These are phyloP conservation scores for Apophysomyces trapeziformis DNA, from an alignment of 371 early-diverging fungal genomes.

Conservation along the genomic window DNA sequence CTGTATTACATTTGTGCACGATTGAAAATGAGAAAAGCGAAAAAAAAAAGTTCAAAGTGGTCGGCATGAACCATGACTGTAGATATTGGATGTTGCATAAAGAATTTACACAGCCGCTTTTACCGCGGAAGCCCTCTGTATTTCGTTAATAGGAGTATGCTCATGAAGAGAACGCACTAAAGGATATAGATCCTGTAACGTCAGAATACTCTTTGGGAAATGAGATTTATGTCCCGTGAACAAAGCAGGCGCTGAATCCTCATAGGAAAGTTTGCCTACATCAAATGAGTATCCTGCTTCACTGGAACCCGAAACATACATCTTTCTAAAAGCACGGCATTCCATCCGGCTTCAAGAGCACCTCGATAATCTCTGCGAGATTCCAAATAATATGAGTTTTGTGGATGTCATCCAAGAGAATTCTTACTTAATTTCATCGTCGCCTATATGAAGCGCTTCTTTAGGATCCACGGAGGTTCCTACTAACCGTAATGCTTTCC, in stretches of 20 bases:
- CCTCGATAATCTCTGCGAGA: constrained; percentile 21
- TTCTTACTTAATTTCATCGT: constrained; percentile 41
- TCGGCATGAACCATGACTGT: neutral
- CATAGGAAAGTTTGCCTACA: constrained; percentile 34
- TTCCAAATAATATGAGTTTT: neutral
- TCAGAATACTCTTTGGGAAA: constrained; percentile 30
- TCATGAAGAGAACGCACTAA: constrained; percentile 13
- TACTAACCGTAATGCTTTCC: constrained; percentile 25
- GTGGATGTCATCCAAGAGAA: too few relatives aligned
- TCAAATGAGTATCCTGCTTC: neutral
- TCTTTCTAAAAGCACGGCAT: constrained; percentile 42
- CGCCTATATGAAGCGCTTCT: constrained; percentile 44
- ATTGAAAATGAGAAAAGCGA: too few relatives aligned
- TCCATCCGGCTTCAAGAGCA: constrained; percentile 44
- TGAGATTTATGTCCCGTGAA: constrained; percentile 7
- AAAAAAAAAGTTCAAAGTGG: neutral
- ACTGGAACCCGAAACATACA: constrained; percentile 16
- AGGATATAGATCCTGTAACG: constrained; percentile 35
- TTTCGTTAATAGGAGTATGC: neutral
- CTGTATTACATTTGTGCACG: too few relatives aligned
- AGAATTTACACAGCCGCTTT: neutral
- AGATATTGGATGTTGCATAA: neutral
- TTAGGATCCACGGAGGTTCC: constrained; percentile 24
- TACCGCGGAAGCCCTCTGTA: neutral
- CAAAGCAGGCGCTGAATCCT: constrained; percentile 29